Base-by-base conservation (phyloP, 2,329 filamentous ascomycete genomes). In the Aureobasidium uvarum region DNA sequence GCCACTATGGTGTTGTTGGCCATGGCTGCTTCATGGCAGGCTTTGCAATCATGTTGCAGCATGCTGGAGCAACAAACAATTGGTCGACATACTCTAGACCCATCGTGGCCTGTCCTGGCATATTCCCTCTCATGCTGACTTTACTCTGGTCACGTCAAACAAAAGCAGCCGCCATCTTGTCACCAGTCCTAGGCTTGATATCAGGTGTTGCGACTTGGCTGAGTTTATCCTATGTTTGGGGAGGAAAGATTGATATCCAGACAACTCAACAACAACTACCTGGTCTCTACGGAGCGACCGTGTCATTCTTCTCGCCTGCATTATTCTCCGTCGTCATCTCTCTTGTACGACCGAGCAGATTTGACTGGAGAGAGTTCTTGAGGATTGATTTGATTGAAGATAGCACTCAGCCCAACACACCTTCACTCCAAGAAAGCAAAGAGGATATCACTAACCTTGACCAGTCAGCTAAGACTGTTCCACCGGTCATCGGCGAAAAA, bases 1-100 rank as follows among this genome's bases (percentile, higher is more conserved):
- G 80, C 52, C 81, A 83, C 66, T 67, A 78, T n/a, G 77, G 77
- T 1, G 81, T 83, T 0, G 73, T 82, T 0, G 74, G 80, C n/a
- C 79, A 82, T 58, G 80, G 77, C 2, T 69, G 77, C 5, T 82
- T 83, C 69, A 82, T 83, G 69, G 77, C 80, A 0, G 81, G 75
- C 0, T 77, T 83, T 45, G 78, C 81, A 0, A 76, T 82, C 43
- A 78, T 77, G 41, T 72, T 83, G 7, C 77, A 82, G 59, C 82
- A 83, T 66, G 81, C 77, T 25, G 80, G 81, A 2, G 80, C 80
- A 0, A 79, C 80, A 39, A 81, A 81, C 73, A 82, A 78, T 45
- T 83, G 81, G 76, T 74, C 77, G 16, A 74, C 73, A 2, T 80
- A 80, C 67, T 76, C 80, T 66, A 70, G 76, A 33, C 77, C 77